phyloP scores from a whole-genome alignment of 2,329 filamentous ascomycete species.

The Neonectria ditissima region DNA sequence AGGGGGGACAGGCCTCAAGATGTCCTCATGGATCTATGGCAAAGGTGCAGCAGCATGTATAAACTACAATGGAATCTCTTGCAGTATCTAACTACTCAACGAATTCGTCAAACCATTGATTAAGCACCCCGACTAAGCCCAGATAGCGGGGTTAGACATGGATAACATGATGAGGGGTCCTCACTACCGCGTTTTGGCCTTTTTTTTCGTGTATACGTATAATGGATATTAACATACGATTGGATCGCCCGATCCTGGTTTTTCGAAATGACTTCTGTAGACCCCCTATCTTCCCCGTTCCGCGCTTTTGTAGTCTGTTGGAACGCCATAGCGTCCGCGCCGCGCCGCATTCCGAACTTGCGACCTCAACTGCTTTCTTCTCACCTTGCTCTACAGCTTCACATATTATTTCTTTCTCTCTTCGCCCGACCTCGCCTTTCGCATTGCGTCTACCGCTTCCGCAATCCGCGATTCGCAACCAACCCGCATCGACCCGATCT shows the following conservation, averaged over 20 bases:
- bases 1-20: neutral
- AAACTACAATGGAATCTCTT: neutral
- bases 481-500: neutral
- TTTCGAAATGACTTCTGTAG: slow-evolving; percentile 11
- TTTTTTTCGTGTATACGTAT: neutral
- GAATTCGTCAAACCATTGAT: neutral
- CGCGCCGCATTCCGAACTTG: neutral
- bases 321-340: neutral
- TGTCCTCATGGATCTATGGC: neutral
- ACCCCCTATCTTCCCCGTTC: slow-evolving; percentile 6
- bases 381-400: neutral
- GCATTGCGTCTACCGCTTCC: neutral
- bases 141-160: slow-evolving; percentile 3
- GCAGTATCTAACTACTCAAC: too few species aligned
- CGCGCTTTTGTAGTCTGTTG: neutral
- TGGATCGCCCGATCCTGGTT: slow-evolving; percentile 2
- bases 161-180: slow-evolving; percentile 4
- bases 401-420: neutral
- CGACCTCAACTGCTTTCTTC: neutral
- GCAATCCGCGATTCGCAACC: neutral
- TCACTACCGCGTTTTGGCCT: slow-evolving; percentile 1
- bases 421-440: neutral
- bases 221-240: slow-evolving; percentile 11
- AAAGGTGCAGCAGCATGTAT: neutral
- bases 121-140: neutral